Percentiles rank a stretch among this genome's conserved stretches.
phyloP scores from a whole-genome alignment of 2,329 filamentous ascomycete genomes.

The Epichloe glyceriae region DNA sequence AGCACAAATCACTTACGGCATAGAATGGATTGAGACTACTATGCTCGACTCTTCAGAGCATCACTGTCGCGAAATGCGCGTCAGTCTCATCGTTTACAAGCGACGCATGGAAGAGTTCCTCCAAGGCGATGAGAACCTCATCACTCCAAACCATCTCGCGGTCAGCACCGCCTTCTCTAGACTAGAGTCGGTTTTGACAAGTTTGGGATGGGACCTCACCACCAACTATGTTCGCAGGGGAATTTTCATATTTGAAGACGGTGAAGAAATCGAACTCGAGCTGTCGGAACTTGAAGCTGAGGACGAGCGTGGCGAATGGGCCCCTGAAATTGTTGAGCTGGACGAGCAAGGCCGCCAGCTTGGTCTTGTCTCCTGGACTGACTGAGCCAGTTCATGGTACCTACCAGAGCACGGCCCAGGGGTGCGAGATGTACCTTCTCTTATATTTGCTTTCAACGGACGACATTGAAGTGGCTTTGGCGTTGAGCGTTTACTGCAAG shows the following conservation, averaged over 20 bases:
- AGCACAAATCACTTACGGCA: slow-evolving; percentile 42
- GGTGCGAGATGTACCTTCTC: not conserved
- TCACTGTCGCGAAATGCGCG: slow-evolving; percentile 25
- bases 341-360: slow-evolving; percentile 38
- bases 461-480: not conserved
- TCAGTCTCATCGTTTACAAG: slow-evolving; percentile 41
- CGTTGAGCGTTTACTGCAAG: not conserved
- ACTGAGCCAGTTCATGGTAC: slow-evolving; percentile 10
- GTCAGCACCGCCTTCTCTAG: slow-evolving; percentile 34
- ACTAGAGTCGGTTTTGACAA: slow-evolving; percentile 20
- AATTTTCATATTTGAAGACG: slow-evolving; percentile 38
- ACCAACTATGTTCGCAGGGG: slow-evolving; percentile 36
- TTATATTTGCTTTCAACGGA: not conserved
- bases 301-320: slow-evolving; percentile 40
- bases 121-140: slow-evolving; percentile 17
- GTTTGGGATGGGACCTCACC: slow-evolving; percentile 43
- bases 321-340: slow-evolving; percentile 38
- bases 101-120: slow-evolving; percentile 36
- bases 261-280: slow-evolving; percentile 34
- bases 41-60: slow-evolving; percentile 24
- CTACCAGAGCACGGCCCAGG: not conserved
- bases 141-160: slow-evolving; percentile 26
- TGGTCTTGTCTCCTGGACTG: slow-evolving; percentile 37
- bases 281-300: slow-evolving; percentile 39
- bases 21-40: slow-evolving; percentile 33